Percentiles rank a stretch among this genome's conserved stretches.
These are phyloP conservation scores for Panicum miliaceum DNA, from an alignment of 176 grass and related monocot species.

Conservation along the genomic window DNA sequence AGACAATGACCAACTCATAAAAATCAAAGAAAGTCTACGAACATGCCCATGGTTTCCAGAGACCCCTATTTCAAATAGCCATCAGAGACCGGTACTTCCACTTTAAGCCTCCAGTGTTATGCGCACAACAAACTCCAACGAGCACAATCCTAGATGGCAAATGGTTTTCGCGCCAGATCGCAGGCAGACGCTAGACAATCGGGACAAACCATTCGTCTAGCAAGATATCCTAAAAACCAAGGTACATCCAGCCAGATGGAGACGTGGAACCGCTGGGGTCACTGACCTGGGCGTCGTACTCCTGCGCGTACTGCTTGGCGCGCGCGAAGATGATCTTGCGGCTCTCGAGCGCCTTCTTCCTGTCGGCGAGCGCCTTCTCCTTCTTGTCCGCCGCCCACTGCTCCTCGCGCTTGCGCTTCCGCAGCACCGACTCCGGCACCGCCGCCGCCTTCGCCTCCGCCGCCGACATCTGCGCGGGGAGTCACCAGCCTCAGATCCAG, in stretches of 20 bases:
- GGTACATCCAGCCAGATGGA: neutral
- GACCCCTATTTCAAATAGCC: neutral
- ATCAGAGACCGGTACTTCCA: neutral
- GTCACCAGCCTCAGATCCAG: neutral
- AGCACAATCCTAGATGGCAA: neutral
- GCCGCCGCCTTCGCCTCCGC: slow-evolving; percentile 49
- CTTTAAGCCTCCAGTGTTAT: neutral
- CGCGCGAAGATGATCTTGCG: slow-evolving; percentile 64
- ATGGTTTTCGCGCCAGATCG: neutral
- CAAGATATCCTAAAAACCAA: neutral
- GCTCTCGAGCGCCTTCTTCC: slow-evolving; percentile 55
- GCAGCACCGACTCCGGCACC: slow-evolving; percentile 74
- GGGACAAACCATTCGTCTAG: neutral
- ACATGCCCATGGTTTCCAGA: neutral
- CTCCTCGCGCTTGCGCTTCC: slow-evolving; percentile 73
- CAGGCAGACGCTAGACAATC: neutral
- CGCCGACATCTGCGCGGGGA: slow-evolving; percentile 48
- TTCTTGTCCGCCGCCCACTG: slow-evolving; percentile 68
- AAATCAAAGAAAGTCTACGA: neutral
- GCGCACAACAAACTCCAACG: neutral
- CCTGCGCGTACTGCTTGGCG: slow-evolving; percentile 71
- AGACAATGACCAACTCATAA: neutral
- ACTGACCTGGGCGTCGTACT: slow-evolving; percentile 80
- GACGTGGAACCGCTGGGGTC: neutral
- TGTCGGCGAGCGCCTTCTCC: slow-evolving; percentile 40